Evolutionary conservation across 2,329 filamentous ascomycete genomes (phyloP), one percentile per base, ranked within the genome.

Genomic region (Aspergillus felis): DNA sequence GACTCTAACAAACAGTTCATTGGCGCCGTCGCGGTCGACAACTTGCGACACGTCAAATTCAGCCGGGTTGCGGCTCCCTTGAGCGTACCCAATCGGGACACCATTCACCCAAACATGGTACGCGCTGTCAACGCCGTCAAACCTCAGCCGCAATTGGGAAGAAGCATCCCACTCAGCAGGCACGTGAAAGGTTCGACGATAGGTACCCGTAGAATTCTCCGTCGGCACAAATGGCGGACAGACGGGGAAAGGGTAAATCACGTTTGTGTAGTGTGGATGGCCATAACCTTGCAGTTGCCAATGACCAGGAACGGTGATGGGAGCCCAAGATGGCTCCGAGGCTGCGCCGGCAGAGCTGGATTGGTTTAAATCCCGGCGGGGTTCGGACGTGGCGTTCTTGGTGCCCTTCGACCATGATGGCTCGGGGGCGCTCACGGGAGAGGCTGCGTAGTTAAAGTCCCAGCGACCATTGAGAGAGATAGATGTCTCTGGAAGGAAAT

Each of bases 211-310:
- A 3, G 85, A 84, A 55, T 89, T 89, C 51, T 87, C 80, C 0
- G 78, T 76, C 0, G 86, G 84, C 2, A 87, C 81, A 61, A 82
- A 74, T 0, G 87, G 87, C 17, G 87, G 87, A 58, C 82, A 81
- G 1, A 86, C 83, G 0, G 85, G 86, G 57, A 89, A 85, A 0
- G 86, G 87, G 59, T 81, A 90, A 52, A 84, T 78, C 27, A 87
- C 79, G 62, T 90, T 90, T 9, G 87, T 89, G 66, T 90, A 90
- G 61, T 87, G 84, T 0, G 87, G 87, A 52, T 77, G 77, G 12
- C 87, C 87, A 66, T 86, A 84, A 27, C 87, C 87, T 71, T 90
- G 84, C 4, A 88, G 74, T 71, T 90, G 87, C 87, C 87, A 90
- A 66, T 86, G 84, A 3, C 84, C 84, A 0, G 87, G 87, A 0